Evolutionary conservation across 306 rosid genomes (phyloP).

Genomic region (Lupinus albus): DNA sequence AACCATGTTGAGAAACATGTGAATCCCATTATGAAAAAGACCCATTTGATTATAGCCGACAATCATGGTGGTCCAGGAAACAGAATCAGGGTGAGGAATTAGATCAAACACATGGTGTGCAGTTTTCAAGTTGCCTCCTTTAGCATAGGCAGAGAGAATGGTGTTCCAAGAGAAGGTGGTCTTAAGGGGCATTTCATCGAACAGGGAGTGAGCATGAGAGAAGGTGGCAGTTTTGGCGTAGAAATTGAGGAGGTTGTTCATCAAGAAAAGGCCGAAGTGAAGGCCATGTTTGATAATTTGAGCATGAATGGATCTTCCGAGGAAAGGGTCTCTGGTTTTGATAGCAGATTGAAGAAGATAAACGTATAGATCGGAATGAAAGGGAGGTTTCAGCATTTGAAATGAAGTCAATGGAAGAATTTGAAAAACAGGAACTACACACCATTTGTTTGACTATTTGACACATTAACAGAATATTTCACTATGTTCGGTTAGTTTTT

Average conservation of each 20-base stretch:
- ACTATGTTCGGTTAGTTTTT: no score
- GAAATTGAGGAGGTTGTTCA: constrained; percentile 67
- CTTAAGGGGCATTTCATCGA: constrained; percentile 69
- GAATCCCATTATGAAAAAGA: constrained; percentile 49
- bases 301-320: constrained; percentile 66
- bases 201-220: constrained; percentile 58
- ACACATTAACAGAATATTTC: no score
- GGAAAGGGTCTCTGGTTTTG: constrained; percentile 48
- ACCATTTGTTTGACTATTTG: no score
- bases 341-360: constrained; percentile 66
- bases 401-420: neutral
- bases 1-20: constrained; percentile 63
- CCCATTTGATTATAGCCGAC: constrained; percentile 74
- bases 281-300: constrained; percentile 73
- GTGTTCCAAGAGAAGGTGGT: constrained; percentile 74
- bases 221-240: constrained; percentile 57
- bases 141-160: constrained; percentile 66
- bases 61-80: constrained; percentile 81
- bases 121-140: constrained; percentile 60
- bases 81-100: constrained; percentile 81
- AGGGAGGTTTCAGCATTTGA: constrained; percentile 1
- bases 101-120: constrained; percentile 56
- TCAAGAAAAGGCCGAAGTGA: constrained; percentile 58
- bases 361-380: constrained; percentile 51
- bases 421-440: neutral